Base-by-base conservation (phyloP, 2,329 filamentous ascomycete species). In the Thelonectria olida region DNA sequence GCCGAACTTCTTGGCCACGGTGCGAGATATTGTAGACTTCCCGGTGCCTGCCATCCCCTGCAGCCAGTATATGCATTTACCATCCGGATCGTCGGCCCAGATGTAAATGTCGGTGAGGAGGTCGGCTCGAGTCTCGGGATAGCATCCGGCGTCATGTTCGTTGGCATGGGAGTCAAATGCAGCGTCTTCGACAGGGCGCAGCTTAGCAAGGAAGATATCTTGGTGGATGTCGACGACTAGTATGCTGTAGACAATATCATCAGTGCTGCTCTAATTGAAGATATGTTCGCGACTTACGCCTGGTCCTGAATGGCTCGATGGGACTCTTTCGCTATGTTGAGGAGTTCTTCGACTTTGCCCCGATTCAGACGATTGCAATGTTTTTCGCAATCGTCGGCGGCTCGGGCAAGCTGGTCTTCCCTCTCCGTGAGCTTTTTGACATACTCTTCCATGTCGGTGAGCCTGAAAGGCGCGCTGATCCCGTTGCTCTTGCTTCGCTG, bases 11-110 rank as follows among this genome's bases (percentile, higher is more conserved):
- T 31, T 19, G n/a, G 75, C 74, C 2, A 78, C 25, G 1, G 75
- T 78, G 1, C 72, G 75, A 7, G 75, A 72, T 2, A 80, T 76
- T 7, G 76, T 80, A 1, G 77, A 80, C 49, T 80, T 80, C 7
- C 77, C 76, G 0, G 74, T 79, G 1, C 77, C 77, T 10, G 76
- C 77, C 67, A 78, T 76, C 4, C 76, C 77, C 8, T 74, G 73
- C 1, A 80, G 67, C 77, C 74, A 80, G 56, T 76, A 77, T 4
- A 79, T 70, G 15, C 61, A 19, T 25, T 75, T 57, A n/a, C 54
- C 42, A 4, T 65, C 13, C 5, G 57, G 58, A n/a, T 71, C 54
- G 1, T 68, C 50, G 4, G 58, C 65, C 78, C 75, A 80, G 3
- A 63, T 22, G 7, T 34, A 15, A 19, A 80, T 74, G 5, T 72